Conservation (phyloP, 1,284 basidiomycete species). For the Vanrija sp. region DNA sequence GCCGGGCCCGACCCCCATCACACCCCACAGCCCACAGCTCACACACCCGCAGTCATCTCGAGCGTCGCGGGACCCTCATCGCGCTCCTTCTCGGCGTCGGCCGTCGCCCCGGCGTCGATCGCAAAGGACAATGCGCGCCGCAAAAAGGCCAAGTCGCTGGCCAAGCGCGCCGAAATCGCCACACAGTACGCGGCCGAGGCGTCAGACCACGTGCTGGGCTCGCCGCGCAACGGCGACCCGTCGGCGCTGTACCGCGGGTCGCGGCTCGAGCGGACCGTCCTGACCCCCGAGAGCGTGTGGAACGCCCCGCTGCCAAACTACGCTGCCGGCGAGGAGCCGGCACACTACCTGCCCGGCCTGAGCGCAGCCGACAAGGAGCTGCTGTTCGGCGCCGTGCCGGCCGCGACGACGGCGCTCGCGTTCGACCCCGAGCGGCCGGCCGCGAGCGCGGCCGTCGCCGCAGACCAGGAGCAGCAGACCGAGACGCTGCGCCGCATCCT, state of each 20-base stretch:
- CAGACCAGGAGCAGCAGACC: constrained; percentile 58
- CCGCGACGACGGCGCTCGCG: constrained; percentile 29
- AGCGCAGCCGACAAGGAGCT: constrained; percentile 30
- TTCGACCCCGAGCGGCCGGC: constrained; percentile 19
- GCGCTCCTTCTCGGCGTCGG: neutral
- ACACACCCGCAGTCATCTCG: neutral
- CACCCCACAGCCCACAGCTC: neutral
- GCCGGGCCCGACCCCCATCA: too few species aligned
- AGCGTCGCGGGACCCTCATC: neutral
- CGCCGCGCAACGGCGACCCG: constrained; percentile 12
- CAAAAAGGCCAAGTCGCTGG: constrained; percentile 14
- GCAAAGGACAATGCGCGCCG: constrained; percentile 12
- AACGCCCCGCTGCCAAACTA: constrained; percentile 39
- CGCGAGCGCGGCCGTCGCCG: constrained; percentile 4
- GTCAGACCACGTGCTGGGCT: constrained; percentile 18
- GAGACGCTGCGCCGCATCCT: constrained; percentile 66
- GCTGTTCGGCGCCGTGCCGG: constrained; percentile 43
- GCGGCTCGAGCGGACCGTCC: constrained; percentile 23
- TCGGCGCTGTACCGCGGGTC: constrained; percentile 27
- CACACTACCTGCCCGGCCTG: constrained; percentile 35
- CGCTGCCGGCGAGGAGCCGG: constrained; percentile 28
- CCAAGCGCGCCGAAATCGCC: neutral
- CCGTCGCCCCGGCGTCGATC: constrained; percentile 7
- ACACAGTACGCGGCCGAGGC: constrained; percentile 1
- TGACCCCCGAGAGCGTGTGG: constrained; percentile 33